These are phyloP conservation scores for Poa annua DNA, from an alignment of 176 grass and related monocot genomes.

Conservation along the genomic window DNA sequence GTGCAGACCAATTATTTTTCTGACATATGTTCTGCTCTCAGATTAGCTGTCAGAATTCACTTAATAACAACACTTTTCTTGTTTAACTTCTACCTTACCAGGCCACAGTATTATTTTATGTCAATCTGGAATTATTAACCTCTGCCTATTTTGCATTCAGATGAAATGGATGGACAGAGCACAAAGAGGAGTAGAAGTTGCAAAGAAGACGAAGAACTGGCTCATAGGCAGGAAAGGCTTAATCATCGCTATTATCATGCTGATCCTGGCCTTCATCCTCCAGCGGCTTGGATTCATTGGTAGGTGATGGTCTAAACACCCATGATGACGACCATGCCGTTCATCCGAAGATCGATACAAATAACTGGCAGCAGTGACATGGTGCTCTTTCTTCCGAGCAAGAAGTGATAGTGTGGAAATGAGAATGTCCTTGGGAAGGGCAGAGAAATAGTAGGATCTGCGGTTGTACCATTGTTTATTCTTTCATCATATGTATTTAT, in stretches of 20 bases:
- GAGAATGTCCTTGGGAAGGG: not conserved
- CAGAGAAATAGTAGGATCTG: slow-evolving; percentile 16
- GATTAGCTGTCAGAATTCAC: not conserved
- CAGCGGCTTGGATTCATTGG: slow-evolving; percentile 84
- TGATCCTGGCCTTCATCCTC: slow-evolving; percentile 84
- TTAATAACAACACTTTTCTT: not conserved
- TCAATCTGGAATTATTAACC: not conserved
- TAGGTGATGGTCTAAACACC: slow-evolving; percentile 44
- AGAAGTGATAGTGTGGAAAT: not conserved
- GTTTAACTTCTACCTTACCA: not conserved
- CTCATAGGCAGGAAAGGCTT: slow-evolving; percentile 78
- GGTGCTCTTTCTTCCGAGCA: not conserved
- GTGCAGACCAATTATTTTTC: not conserved
- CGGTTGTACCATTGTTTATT: slow-evolving; percentile 15
- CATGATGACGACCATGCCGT: not conserved
- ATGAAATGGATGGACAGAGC: slow-evolving; percentile 86
- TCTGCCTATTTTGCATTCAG: slow-evolving; percentile 55
- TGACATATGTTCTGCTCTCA: slow-evolving; percentile 9
- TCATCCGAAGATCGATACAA: not conserved
- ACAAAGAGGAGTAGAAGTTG: slow-evolving; percentile 69
- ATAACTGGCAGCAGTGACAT: slow-evolving; percentile 16
- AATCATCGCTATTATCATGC: slow-evolving; percentile 78
- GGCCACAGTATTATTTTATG: not conserved
- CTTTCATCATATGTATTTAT: slow-evolving; percentile 15
- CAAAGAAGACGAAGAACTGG: slow-evolving; percentile 92